Base-by-base conservation (phyloP, 345 rosid genomes). In the Aethionema arabicum region DNA sequence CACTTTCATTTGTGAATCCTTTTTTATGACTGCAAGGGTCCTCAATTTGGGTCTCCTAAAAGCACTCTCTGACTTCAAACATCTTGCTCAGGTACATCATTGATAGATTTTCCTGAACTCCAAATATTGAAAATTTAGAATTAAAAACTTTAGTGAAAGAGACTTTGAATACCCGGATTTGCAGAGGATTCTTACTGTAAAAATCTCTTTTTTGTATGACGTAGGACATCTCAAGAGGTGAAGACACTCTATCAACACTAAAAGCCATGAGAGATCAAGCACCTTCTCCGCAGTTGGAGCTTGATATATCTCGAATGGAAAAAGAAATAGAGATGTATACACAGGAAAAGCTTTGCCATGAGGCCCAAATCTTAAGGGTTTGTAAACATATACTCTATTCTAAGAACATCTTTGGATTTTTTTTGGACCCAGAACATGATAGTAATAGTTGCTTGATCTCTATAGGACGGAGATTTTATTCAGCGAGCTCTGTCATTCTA, bases 1-100 rank as follows among this genome's bases (percentile, higher is more conserved):
- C 74, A 65, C 82, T 6, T 93, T 90, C 79, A 87, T 88, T 45
- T 87, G 92, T 75, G 97, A 95, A 82, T 84, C 96, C 79, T 95
- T 95, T 85, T 95, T 90, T 72, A 93, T 93, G 96, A 90, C 97
- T 44, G 96, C 96, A 57, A 80, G 97, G 86, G 97, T 82, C 68
- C 95, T 90, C 50, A 93, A 86, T 74, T 72, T 93, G 82, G 97
- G 99, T 70, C 84, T 93, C 60, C 52, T 95, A 64, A 95, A 95
- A 79, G 90, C 97, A 68, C 87, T 87, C 82, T 87, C 96, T 4
- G 99, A 93, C 81, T 93, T 85, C 63, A 93, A 90, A 83, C 97
- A 90, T 83, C 85, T 93, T 48, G 76, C 83, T 68, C 99, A 93
- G 99, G 99, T 90, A 80, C 5, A 54, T 65, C 50, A 59, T 43